phyloP scores from a whole-genome alignment of 2,329 filamentous ascomycete species.

The Aspergillus sp. region DNA sequence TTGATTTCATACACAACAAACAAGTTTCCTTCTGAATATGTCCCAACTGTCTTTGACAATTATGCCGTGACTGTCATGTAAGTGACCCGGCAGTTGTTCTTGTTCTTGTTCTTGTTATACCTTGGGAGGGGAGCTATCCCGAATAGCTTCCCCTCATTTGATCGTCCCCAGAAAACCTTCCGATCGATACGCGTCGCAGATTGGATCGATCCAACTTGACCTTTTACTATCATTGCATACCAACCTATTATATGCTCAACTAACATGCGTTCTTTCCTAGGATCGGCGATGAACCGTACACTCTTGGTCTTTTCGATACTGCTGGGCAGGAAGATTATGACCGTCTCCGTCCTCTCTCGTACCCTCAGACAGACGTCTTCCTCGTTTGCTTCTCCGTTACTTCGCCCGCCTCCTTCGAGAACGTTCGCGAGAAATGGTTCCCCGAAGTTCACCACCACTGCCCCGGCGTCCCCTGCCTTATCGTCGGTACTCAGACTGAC shows the following conservation, averaged over 20 bases:
- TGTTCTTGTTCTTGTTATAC: neutral
- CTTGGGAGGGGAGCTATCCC: neutral
- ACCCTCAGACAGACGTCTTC: constrained; percentile 98
- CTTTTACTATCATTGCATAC: too few relatives aligned
- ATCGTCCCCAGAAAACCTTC: too few relatives aligned
- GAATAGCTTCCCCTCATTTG: too few relatives aligned
- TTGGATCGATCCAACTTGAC: neutral
- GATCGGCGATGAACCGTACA: constrained; percentile 99
- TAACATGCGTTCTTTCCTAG: constrained; percentile 44
- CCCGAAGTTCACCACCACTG: constrained; percentile 98
- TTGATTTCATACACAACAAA: constrained; percentile 99
- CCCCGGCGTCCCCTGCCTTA: constrained; percentile 93
- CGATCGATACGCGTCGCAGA: neutral
- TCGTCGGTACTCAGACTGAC: constrained; percentile 97
- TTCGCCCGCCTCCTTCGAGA: constrained; percentile 95
- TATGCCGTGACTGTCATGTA: constrained; percentile 99
- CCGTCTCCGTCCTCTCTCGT: constrained; percentile 89
- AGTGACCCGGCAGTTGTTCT: constrained; percentile 41
- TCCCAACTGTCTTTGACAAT: constrained; percentile 98
- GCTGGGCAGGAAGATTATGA: constrained; percentile 99
- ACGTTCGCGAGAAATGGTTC: constrained; percentile 98
- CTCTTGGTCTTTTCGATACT: constrained; percentile 94
- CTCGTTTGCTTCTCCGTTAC: constrained; percentile 98
- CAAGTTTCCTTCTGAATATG: constrained; percentile 99
- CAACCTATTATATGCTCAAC: neutral